Evolutionary conservation across 1,139 yeast species (phyloP).

Genomic region (Zygosaccharomyces sapae): DNA sequence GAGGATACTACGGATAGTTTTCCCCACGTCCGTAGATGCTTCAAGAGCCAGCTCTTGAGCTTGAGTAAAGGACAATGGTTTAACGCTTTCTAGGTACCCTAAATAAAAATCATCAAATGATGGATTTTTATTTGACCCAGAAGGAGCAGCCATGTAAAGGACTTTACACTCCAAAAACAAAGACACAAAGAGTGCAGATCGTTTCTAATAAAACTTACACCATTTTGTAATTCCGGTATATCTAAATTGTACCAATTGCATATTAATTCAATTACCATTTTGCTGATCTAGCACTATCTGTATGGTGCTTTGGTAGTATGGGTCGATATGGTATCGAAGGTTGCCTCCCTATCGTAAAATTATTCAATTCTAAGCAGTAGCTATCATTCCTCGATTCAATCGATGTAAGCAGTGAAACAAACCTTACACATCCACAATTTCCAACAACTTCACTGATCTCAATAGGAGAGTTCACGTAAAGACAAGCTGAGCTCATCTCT

Average conservation of each 20-base stretch:
- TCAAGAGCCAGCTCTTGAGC: slow-evolving; percentile 9
- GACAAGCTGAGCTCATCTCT: neutral
- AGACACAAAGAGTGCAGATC: slow-evolving; percentile 19
- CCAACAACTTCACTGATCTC: slow-evolving; percentile 9
- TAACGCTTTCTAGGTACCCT: slow-evolving; percentile 13
- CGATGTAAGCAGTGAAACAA: slow-evolving; percentile 22
- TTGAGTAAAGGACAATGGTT: slow-evolving; percentile 9
- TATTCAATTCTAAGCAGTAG: slow-evolving; percentile 19
- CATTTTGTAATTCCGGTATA: slow-evolving; percentile 12
- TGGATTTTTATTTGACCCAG: neutral
- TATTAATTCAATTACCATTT: slow-evolving; percentile 22
- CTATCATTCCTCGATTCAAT: slow-evolving; percentile 15
- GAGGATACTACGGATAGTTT: slow-evolving; percentile 14
- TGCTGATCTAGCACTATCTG: slow-evolving; percentile 18
- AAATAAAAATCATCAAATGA: slow-evolving; percentile 6
- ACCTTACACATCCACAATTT: slow-evolving; percentile 16
- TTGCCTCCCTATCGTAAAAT: slow-evolving; percentile 16
- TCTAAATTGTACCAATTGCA: slow-evolving; percentile 21
- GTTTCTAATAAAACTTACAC: slow-evolving; percentile 11
- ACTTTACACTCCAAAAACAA: slow-evolving; percentile 23
- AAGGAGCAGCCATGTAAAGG: slow-evolving; percentile 11
- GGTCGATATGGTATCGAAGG: slow-evolving; percentile 16
- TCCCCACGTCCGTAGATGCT: slow-evolving; percentile 3
- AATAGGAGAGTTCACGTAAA: slow-evolving; percentile 5
- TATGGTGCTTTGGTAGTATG: slow-evolving; percentile 15